Conservation (phyloP, 2,329 filamentous ascomycete species). For the Helicocarpus griseus region DNA sequence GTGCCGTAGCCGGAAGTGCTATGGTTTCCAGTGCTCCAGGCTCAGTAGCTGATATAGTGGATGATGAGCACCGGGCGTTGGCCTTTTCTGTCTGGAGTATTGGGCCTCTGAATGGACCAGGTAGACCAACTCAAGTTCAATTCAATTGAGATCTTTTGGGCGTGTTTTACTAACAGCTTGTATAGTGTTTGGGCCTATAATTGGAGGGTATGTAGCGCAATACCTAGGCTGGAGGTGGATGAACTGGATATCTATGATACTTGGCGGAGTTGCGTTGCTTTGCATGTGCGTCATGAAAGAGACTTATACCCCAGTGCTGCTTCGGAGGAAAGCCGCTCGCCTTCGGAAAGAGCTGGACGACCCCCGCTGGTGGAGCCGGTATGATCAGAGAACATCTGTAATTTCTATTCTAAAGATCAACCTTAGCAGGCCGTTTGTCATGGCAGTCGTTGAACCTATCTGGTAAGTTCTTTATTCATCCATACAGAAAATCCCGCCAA, state of each 20-base stretch:
- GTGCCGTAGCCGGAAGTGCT: slow-evolving; percentile 63
- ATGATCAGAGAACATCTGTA: slow-evolving; percentile 62
- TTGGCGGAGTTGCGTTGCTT: slow-evolving; percentile 52
- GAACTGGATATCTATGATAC: slow-evolving; percentile 70
- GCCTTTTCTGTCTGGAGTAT: slow-evolving; percentile 76
- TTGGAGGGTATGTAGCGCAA: slow-evolving; percentile 67
- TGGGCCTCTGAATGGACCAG: slow-evolving; percentile 70
- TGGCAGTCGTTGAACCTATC: slow-evolving; percentile 75
- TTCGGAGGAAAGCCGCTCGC: slow-evolving; percentile 56
- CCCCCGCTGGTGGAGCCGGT: slow-evolving; percentile 66
- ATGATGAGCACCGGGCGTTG: slow-evolving; percentile 69
- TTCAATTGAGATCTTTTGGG: not conserved
- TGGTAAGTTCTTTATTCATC: slow-evolving; percentile 42
- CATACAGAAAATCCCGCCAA: not conserved
- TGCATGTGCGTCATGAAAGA: slow-evolving; percentile 56
- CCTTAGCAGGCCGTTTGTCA: slow-evolving; percentile 64
- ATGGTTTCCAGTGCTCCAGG: slow-evolving; percentile 79
- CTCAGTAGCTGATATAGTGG: slow-evolving; percentile 72
- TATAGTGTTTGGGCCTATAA: slow-evolving; percentile 51
- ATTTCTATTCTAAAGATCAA: slow-evolving; percentile 61
- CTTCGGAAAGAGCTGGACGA: slow-evolving; percentile 61
- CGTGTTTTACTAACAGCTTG: slow-evolving; percentile 4
- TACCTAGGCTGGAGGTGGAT: slow-evolving; percentile 78
- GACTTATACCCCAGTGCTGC: slow-evolving; percentile 64
- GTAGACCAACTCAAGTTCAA: slow-evolving; percentile 16